Evolutionary conservation across 768 basidiomycete genomes (phyloP).

Genomic region (Boletus edulis): DNA sequence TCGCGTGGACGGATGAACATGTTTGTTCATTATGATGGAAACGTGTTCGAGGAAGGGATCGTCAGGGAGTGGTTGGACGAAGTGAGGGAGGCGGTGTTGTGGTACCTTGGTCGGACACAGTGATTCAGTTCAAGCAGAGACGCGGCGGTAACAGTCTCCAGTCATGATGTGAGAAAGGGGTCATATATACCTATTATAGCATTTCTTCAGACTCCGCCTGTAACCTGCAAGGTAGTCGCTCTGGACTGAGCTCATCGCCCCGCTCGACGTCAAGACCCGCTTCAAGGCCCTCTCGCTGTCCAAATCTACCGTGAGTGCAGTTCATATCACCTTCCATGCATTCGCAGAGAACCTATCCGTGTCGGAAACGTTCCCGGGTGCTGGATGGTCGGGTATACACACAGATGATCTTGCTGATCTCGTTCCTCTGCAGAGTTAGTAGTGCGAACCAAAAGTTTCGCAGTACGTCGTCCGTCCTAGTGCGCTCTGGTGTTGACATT

Average conservation of each 20-base stretch:
- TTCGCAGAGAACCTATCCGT: slow-evolving; percentile 1
- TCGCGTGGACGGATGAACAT: slow-evolving; percentile 33
- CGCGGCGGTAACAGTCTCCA: too few species aligned
- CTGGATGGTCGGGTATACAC: slow-evolving; percentile 31
- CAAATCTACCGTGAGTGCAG: slow-evolving; percentile 22
- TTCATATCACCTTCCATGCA: neutral
- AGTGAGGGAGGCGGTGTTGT: slow-evolving; percentile 33
- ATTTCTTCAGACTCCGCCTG: slow-evolving; percentile 25
- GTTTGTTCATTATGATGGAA: slow-evolving; percentile 39
- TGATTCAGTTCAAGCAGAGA: too few species aligned
- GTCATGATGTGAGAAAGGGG: neutral
- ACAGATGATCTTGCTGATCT: slow-evolving; percentile 33
- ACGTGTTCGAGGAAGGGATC: slow-evolving; percentile 41
- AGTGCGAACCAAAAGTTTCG: slow-evolving; percentile 33
- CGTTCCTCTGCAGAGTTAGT: slow-evolving; percentile 31
- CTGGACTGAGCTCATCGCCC: slow-evolving; percentile 25
- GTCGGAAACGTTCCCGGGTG: slow-evolving; percentile 10
- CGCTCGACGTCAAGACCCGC: slow-evolving; percentile 38
- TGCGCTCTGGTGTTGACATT: neutral
- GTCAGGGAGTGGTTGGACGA: slow-evolving; percentile 50
- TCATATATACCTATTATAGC: slow-evolving; percentile 11
- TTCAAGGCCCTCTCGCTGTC: slow-evolving; percentile 26
- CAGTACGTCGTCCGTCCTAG: slow-evolving; percentile 31
- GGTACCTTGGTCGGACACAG: slow-evolving; percentile 26
- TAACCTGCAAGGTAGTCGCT: neutral